A percentile compares a stretch with the other conserved stretches of the same genome.
phyloP scores from a whole-genome alignment of 306 rosid species.

The Begonia peltatifolia region DNA sequence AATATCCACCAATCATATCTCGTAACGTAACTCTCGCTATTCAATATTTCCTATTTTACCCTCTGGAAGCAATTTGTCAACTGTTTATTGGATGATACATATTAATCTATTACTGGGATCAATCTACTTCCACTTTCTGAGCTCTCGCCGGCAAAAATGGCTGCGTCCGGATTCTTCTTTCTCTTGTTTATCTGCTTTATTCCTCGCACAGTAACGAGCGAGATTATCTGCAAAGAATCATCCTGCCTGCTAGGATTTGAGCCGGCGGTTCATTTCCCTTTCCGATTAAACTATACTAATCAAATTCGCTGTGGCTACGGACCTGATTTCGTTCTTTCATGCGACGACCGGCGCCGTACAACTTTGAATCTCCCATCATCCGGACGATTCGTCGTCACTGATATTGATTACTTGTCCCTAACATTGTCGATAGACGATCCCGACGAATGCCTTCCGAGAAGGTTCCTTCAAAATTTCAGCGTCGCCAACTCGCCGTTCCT shows the following conservation, averaged over 20 bases:
- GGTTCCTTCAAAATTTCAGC: constrained; percentile 7
- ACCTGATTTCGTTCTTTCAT: constrained; percentile 5
- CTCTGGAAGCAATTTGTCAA: too few relatives aligned
- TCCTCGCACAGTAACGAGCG: background rate
- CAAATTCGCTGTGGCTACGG: constrained; percentile 8
- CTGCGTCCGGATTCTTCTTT: background rate
- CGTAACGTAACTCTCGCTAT: too few relatives aligned
- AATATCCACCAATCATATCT: too few relatives aligned
- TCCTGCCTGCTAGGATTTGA: background rate
- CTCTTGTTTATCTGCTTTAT: background rate
- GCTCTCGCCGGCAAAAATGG: constrained; percentile 1
- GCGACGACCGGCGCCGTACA: constrained; percentile 7
- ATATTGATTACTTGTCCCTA: constrained; percentile 9
- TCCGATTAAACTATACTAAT: background rate
- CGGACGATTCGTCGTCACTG: constrained; percentile 3
- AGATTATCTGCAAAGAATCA: background rate
- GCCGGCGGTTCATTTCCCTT: constrained; percentile 8
- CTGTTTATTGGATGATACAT: too few relatives aligned
- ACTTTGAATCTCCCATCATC: constrained; percentile 17
- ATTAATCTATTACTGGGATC: background rate
- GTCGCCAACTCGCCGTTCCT: constrained; percentile 17
- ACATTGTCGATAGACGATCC: constrained; percentile 10
- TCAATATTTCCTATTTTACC: too few relatives aligned
- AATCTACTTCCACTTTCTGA: background rate
- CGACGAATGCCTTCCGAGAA: constrained; percentile 15